These are phyloP conservation scores for Russula compacta DNA, from an alignment of 768 basidiomycete genomes.

Conservation along the genomic window DNA sequence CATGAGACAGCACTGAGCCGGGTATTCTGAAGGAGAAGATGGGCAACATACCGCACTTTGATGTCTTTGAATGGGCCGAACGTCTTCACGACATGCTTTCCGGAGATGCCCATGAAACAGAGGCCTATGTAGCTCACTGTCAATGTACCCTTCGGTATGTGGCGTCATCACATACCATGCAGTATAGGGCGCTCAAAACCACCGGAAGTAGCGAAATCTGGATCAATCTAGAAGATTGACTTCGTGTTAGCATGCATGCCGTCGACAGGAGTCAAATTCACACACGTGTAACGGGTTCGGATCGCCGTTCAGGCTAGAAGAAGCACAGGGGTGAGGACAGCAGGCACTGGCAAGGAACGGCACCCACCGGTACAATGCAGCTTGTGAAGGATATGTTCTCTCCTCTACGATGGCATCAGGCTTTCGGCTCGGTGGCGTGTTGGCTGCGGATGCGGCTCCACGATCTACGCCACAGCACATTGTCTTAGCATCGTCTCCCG, in stretches of 20 bases:
- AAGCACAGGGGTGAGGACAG: background rate
- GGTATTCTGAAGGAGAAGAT: background rate
- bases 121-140: conserved; percentile 39
- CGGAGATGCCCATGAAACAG: conserved; percentile 87
- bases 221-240: conserved; percentile 54
- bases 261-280: conserved; percentile 2
- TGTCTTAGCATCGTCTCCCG: background rate
- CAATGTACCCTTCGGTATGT: background rate
- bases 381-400: conserved; percentile 72
- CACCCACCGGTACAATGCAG: conserved; percentile 80
- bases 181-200: conserved; percentile 88
- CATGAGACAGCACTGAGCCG: conserved; percentile 5
- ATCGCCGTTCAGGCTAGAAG: conserved; percentile 75
- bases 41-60: conserved; percentile 69
- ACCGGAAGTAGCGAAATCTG: conserved; percentile 90
- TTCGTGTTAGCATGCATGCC: background rate
- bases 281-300: conserved; percentile 81
- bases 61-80: conserved; percentile 87
- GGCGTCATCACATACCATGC: conserved; percentile 37
- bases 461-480: conserved; percentile 50
- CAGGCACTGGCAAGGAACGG: background rate
- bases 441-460: conserved; percentile 76
- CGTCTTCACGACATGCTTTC: conserved; percentile 82
- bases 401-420: conserved; percentile 88
- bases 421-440: conserved; percentile 68